Evolutionary conservation across 306 rosid species (phyloP).

Genomic region (Acacia confusa): DNA sequence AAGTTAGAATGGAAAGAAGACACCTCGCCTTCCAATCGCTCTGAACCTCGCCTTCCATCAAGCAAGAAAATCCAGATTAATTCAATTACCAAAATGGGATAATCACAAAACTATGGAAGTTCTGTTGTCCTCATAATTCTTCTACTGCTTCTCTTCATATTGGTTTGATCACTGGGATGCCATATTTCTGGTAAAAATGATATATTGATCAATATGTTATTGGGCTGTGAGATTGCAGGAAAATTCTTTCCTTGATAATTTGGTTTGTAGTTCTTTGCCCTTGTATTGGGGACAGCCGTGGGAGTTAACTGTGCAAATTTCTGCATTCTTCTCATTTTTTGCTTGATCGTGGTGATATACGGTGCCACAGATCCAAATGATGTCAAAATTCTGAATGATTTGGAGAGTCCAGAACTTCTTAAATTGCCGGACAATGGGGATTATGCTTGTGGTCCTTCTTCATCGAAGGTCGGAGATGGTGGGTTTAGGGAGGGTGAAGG

Average conservation of each 20-base stretch:
- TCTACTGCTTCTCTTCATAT: slow-evolving; percentile 15
- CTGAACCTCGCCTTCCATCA: too few relatives aligned
- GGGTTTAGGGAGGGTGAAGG: too few relatives aligned
- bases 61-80: too few relatives aligned
- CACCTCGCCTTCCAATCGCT: too few relatives aligned
- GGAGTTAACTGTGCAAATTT: slow-evolving; percentile 17
- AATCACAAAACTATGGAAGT: background rate
- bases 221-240: slow-evolving; percentile 21
- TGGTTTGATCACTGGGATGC: slow-evolving; percentile 8
- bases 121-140: slow-evolving; percentile 2
- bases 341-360: slow-evolving; percentile 27
- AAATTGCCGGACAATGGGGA: slow-evolving; percentile 60
- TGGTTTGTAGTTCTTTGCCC: background rate
- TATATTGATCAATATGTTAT: slow-evolving; percentile 21
- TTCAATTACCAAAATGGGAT: background rate
- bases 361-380: slow-evolving; percentile 61
- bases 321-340: slow-evolving; percentile 25
- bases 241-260: slow-evolving; percentile 3
- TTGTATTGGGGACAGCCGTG: slow-evolving; percentile 34
- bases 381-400: slow-evolving; percentile 61
- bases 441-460: slow-evolving; percentile 76
- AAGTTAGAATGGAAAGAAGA: too few relatives aligned
- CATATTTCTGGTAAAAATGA: background rate
- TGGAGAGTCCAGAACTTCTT: slow-evolving; percentile 57
- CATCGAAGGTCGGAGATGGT: background rate